Conservation (phyloP, 2,329 filamentous ascomycete genomes). For the Fusarium sp. region DNA sequence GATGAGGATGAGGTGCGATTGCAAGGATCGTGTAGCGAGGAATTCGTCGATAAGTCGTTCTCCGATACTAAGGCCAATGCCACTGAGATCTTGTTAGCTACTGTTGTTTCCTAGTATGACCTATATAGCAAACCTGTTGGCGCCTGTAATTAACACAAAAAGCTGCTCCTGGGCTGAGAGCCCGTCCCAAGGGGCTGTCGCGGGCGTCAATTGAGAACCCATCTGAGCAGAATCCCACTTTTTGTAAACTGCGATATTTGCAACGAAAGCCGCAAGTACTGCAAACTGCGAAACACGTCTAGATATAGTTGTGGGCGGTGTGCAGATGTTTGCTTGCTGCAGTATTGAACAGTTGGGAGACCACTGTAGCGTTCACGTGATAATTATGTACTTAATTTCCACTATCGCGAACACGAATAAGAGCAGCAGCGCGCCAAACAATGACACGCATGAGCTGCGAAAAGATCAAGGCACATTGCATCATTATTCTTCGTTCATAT, state of each 20-base stretch:
- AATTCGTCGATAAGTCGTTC: conserved; percentile 92
- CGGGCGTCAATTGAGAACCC: conserved; percentile 41
- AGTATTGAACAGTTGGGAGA: not conserved
- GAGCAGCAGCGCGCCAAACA: conserved; percentile 1
- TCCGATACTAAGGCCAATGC: conserved; percentile 86
- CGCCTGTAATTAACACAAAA: conserved; percentile 83
- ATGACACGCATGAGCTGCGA: not conserved
- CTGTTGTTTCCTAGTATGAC: not conserved
- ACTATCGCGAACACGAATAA: conserved; percentile 40
- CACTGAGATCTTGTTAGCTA: conserved; percentile 65
- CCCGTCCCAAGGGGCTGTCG: conserved; percentile 53
- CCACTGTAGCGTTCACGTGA: conserved; percentile 25
- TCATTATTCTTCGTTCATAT: conserved; percentile 40
- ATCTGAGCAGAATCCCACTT: conserved; percentile 14
- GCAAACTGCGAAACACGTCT: not conserved
- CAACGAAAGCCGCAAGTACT: not conserved
- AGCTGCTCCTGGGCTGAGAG: conserved; percentile 59
- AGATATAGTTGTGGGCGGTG: conserved; percentile 17
- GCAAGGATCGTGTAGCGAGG: conserved; percentile 74
- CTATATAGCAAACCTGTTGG: conserved; percentile 75
- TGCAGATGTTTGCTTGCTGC: conserved; percentile 5
- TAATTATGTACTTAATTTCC: conserved; percentile 32
- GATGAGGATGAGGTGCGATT: conserved; percentile 80
- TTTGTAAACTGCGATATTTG: not conserved
- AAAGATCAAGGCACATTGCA: conserved; percentile 1